Conservation (phyloP, 179 eudicot genomes). For the Carnegiea gigantea region DNA sequence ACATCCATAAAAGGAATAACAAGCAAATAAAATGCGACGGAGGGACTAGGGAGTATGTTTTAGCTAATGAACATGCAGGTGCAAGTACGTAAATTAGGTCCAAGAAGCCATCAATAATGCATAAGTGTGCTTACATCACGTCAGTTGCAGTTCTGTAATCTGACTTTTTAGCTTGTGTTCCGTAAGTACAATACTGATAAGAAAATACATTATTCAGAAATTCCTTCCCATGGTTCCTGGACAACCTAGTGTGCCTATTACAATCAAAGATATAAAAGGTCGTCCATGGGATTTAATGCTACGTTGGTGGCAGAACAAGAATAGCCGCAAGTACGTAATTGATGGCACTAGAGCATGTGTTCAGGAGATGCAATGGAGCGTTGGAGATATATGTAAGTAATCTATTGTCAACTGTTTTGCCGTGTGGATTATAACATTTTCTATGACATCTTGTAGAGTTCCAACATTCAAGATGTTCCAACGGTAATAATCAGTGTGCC, state of each 20-base stretch:
- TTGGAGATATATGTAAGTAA: slow-evolving; percentile 27
- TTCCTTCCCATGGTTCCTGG: not conserved
- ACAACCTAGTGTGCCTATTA: slow-evolving; percentile 9
- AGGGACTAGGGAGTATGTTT: too few relatives aligned
- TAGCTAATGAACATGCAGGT: not conserved
- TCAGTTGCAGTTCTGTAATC: not conserved
- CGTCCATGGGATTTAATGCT: not conserved
- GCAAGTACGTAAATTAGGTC: not conserved
- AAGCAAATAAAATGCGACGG: too few relatives aligned
- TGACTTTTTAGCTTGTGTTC: too few relatives aligned
- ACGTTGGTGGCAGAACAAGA: slow-evolving; percentile 21
- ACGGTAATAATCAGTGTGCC: not conserved
- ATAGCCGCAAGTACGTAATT: slow-evolving; percentile 19
- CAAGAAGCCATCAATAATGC: too few relatives aligned
- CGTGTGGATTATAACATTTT: not conserved
- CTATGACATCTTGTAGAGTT: not conserved
- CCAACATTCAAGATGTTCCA: not conserved
- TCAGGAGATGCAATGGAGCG: slow-evolving; percentile 7
- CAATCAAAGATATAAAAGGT: slow-evolving; percentile 12
- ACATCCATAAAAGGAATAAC: too few relatives aligned
- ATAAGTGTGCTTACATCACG: too few relatives aligned
- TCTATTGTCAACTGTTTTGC: not conserved
- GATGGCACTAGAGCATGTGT: slow-evolving; percentile 15
- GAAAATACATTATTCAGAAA: slow-evolving; percentile 8
- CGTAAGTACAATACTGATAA: not conserved